A percentile compares a stretch with the other conserved stretches of the same genome.
Conservation (phyloP, 208 protist species). For the Naegleria gruberi region DNA sequence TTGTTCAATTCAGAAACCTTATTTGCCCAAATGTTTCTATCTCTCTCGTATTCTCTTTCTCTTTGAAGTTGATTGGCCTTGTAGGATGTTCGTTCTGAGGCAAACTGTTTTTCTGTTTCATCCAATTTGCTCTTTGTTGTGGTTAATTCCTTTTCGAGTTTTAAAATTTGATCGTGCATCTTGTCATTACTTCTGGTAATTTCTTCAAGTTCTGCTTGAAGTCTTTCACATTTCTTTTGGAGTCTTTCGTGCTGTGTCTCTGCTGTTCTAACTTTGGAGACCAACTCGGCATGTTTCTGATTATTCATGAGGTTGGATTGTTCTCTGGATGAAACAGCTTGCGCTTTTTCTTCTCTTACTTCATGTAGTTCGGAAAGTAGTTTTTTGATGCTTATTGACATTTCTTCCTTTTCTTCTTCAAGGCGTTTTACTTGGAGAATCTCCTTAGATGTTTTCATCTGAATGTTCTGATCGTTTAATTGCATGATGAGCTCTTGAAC, state of each 20-base stretch:
- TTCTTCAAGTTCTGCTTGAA: background rate
- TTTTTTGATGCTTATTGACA: background rate
- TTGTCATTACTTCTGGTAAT: background rate
- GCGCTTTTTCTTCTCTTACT: background rate
- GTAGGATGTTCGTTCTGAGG: background rate
- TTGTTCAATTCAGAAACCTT: background rate
- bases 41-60: background rate
- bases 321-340: background rate
- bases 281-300: background rate
- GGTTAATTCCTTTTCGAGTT: background rate
- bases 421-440: background rate
- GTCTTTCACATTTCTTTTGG: background rate
- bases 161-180: background rate
- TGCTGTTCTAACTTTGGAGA: background rate
- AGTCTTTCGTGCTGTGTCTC: background rate
- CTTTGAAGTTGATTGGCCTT: background rate
- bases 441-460: background rate
- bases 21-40: background rate
- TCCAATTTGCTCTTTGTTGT: background rate
- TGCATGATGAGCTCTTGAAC: background rate
- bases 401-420: background rate
- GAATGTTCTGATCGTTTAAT: background rate
- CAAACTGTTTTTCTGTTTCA: background rate
- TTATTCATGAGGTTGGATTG: background rate
- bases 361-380: background rate